phyloP scores from a whole-genome alignment of 306 rosid species.

The Calophaca sinica region DNA sequence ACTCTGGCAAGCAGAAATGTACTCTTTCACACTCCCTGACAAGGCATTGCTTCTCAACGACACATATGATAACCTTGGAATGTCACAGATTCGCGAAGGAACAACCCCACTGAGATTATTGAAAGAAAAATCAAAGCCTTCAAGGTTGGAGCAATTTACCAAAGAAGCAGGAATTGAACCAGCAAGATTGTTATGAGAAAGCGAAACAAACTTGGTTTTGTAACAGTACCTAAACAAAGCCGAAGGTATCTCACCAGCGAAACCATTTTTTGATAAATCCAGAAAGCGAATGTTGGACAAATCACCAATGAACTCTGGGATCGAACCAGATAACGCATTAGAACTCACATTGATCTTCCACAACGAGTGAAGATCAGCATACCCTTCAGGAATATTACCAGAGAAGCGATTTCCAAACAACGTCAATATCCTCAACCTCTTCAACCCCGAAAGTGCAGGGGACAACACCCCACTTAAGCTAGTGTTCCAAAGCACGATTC shows the following conservation, averaged over 20 bases:
- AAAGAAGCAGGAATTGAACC: conserved; percentile 79
- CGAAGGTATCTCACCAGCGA: conserved; percentile 79
- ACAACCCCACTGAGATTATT: conserved; percentile 80
- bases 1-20: conserved; percentile 67
- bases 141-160: conserved; percentile 76
- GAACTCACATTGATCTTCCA: conserved; percentile 96
- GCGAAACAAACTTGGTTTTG: conserved; percentile 80
- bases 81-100: conserved; percentile 68
- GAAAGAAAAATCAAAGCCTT: conserved; percentile 95
- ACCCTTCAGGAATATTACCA: conserved; percentile 76
- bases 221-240: conserved; percentile 77
- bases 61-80: conserved; percentile 74
- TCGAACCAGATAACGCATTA: conserved; percentile 80
- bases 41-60: conserved; percentile 78
- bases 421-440: conserved; percentile 77
- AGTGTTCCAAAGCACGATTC: conserved; percentile 84
- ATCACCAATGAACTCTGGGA: conserved; percentile 90
- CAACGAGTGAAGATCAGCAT: conserved; percentile 67
- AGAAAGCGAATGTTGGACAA: conserved; percentile 81
- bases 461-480: conserved; percentile 81
- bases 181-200: conserved; percentile 77
- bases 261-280: conserved; percentile 87
- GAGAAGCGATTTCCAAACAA: conserved; percentile 81
- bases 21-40: conserved; percentile 68
- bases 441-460: conserved; percentile 77